Percentiles rank a stretch among this genome's conserved stretches.
Conservation (phyloP, 306 rosid genomes). For the Cucumis sativus region DNA sequence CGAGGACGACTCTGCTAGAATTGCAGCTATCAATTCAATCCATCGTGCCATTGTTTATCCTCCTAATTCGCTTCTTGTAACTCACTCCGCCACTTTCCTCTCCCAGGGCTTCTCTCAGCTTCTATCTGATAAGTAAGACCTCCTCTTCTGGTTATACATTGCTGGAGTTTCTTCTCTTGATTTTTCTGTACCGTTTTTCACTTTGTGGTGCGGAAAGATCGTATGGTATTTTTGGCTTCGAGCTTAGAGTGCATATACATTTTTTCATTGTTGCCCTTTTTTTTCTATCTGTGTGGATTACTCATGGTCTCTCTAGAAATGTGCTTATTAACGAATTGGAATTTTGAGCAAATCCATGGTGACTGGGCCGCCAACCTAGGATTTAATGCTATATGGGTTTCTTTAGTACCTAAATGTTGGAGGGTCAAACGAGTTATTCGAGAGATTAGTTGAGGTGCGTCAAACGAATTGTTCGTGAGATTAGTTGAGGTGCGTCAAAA, state of each 20-base stretch:
- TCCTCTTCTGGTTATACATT: not conserved
- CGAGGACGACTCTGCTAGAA: slow-evolving; percentile 52
- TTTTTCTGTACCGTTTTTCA: not conserved
- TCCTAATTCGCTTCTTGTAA: slow-evolving; percentile 69
- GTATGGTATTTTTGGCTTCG: not conserved
- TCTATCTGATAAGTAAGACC: slow-evolving; percentile 59
- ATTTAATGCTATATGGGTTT: too few species aligned
- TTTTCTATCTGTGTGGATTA: not conserved
- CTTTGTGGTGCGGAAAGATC: not conserved
- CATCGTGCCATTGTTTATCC: slow-evolving; percentile 81
- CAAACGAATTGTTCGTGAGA: too few species aligned
- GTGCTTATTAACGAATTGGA: not conserved
- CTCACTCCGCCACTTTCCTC: slow-evolving; percentile 85
- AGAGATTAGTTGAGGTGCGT: too few species aligned
- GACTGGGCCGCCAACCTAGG: too few species aligned
- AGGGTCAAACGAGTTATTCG: too few species aligned
- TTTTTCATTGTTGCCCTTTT: not conserved
- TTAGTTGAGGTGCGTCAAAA: too few species aligned
- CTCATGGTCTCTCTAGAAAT: not conserved
- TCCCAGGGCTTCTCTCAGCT: slow-evolving; percentile 78
- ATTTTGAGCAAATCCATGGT: not conserved
- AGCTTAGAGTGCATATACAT: not conserved
- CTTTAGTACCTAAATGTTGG: too few species aligned
- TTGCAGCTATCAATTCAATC: slow-evolving; percentile 65
- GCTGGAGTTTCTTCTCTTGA: not conserved